Evolutionary conservation across 2,329 filamentous ascomycete species (phyloP).

Genomic region (Penicillium sp.): DNA sequence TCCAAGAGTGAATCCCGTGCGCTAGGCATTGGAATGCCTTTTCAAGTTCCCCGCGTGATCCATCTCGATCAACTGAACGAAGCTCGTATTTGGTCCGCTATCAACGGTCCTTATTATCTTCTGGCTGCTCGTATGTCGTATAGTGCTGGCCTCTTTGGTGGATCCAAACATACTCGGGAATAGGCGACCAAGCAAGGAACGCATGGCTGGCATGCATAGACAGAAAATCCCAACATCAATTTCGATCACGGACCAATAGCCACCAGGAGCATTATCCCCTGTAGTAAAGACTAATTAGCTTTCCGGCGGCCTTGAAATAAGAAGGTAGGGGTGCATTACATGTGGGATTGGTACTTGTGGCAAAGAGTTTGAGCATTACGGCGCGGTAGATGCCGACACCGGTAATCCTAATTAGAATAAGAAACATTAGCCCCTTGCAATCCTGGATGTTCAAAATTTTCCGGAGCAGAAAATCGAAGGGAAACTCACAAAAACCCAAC

Average conservation of each 20-base stretch:
- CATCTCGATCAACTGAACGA: slow-evolving; percentile 6
- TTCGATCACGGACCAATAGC: slow-evolving; percentile 16
- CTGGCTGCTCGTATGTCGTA: background rate
- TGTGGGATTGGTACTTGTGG: slow-evolving; percentile 5
- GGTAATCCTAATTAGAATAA: slow-evolving; percentile 8
- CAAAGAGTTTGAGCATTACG: slow-evolving; percentile 11
- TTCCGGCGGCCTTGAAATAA: background rate
- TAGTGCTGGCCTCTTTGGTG: background rate
- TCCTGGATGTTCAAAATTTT: background rate
- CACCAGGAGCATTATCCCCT: slow-evolving; percentile 15
- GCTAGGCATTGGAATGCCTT: background rate
- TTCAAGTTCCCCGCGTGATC: background rate
- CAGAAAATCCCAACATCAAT: slow-evolving; percentile 14
- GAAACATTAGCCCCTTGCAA: background rate
- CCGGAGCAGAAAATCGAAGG: background rate
- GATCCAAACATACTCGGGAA: slow-evolving; percentile 3
- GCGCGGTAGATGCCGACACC: slow-evolving; percentile 16
- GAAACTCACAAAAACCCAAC: background rate
- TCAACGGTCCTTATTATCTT: background rate
- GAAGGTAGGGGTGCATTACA: background rate
- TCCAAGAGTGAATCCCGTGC: background rate
- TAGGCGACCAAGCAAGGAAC: slow-evolving; percentile 13
- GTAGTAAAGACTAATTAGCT: background rate
- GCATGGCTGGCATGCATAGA: slow-evolving; percentile 13
- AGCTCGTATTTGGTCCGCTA: background rate